phyloP scores from a whole-genome alignment of 2,329 filamentous ascomycete genomes.

The Coleophoma eucalyptorum region DNA sequence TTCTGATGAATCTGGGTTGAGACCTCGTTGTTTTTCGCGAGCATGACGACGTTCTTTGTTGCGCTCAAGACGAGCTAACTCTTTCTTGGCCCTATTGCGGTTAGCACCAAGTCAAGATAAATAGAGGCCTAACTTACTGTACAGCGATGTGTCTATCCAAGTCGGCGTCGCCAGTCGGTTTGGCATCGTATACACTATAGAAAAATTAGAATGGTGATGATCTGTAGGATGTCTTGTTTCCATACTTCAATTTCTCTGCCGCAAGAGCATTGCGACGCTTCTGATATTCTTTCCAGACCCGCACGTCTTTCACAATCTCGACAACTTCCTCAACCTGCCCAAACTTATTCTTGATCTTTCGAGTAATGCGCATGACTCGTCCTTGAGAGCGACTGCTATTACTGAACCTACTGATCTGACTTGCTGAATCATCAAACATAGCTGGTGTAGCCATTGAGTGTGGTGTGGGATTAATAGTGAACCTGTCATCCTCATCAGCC shows the following conservation, averaged over 20 bases:
- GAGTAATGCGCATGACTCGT: slow-evolving; percentile 71
- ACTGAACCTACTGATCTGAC: slow-evolving; percentile 71
- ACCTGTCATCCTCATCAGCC: slow-evolving; percentile 50
- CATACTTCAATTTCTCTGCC: slow-evolving; percentile 61
- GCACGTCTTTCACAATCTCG: slow-evolving; percentile 69
- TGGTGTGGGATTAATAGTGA: slow-evolving; percentile 49
- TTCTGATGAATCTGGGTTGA: slow-evolving; percentile 22
- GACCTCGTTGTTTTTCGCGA: slow-evolving; percentile 83
- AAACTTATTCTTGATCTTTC: slow-evolving; percentile 59
- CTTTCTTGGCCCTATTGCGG: slow-evolving; percentile 56
- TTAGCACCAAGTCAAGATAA: slow-evolving; percentile 2
- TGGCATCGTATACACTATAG: slow-evolving; percentile 51
- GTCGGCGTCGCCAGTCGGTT: slow-evolving; percentile 64
- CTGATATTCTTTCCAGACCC: slow-evolving; percentile 86
- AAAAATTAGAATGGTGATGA: slow-evolving; percentile 10
- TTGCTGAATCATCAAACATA: slow-evolving; percentile 70
- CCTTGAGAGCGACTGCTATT: slow-evolving; percentile 57
- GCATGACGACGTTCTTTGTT: slow-evolving; percentile 89
- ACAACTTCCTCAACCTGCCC: slow-evolving; percentile 59
- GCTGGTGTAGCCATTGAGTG: slow-evolving; percentile 63
- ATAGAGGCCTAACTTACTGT: slow-evolving; percentile 35
- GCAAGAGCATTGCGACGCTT: slow-evolving; percentile 55
- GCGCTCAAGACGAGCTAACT: slow-evolving; percentile 79
- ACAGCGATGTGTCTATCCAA: slow-evolving; percentile 58
- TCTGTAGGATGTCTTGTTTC: slow-evolving; percentile 16